Conservation (phyloP, 2,329 filamentous ascomycete genomes). For the Mycosphaerella arachidis region DNA sequence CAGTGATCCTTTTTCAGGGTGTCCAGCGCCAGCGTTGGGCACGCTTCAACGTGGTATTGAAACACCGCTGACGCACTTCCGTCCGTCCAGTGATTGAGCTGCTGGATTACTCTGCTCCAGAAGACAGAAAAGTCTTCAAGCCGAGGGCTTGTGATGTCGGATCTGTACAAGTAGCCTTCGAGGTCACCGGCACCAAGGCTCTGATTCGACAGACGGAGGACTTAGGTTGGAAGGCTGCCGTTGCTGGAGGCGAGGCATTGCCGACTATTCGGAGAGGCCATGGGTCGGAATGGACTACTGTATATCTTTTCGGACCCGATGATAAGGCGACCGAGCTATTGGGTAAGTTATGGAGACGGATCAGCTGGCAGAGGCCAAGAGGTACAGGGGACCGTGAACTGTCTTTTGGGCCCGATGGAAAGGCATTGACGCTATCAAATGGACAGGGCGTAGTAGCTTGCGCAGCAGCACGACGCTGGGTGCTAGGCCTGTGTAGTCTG, state of each 20-base stretch:
- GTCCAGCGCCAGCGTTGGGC: too few relatives aligned
- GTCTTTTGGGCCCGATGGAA: background rate
- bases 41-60: too few relatives aligned
- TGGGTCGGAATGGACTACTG: conserved; percentile 1
- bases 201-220: conserved; percentile 7
- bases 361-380: too few relatives aligned
- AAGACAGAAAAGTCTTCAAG: conserved; percentile 1
- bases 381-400: too few relatives aligned
- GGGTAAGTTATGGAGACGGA: conserved; percentile 7
- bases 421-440: too few relatives aligned
- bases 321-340: conserved; percentile 8
- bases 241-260: background rate
- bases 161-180: conserved; percentile 10
- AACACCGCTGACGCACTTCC: too few relatives aligned
- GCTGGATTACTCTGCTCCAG: conserved; percentile 5
- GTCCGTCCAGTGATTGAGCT: conserved; percentile 6
- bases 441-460: too few relatives aligned
- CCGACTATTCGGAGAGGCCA: background rate
- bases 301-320: conserved; percentile 7
- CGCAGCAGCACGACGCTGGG: too few relatives aligned
- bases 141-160: conserved; percentile 9
- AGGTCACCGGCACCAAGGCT: conserved; percentile 1
- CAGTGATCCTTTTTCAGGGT: too few relatives aligned
- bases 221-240: conserved; percentile 5
- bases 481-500: too few relatives aligned